Percentiles rank a stretch among this genome's conserved stretches.
phyloP scores from a whole-genome alignment of 192 early-diverging fungal species.

The Backusella tarrabulga region DNA sequence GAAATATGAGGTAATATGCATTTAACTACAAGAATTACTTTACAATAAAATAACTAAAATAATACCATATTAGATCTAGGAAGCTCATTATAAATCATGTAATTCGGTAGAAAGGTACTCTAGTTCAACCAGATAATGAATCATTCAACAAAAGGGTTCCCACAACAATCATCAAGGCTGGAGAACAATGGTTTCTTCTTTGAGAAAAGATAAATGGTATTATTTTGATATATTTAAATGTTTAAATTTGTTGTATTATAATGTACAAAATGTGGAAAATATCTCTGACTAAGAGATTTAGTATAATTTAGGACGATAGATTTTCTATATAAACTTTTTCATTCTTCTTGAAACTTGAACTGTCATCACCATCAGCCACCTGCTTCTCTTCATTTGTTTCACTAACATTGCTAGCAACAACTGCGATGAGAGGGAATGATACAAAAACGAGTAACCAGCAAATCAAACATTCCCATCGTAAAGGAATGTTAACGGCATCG shows the following conservation, averaged over 20 bases:
- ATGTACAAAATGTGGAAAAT: background rate
- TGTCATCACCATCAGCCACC: background rate
- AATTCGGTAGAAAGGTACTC: too few relatives aligned
- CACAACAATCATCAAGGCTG: too few relatives aligned
- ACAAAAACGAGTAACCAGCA: conserved; percentile 55
- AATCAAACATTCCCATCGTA: conserved; percentile 37
- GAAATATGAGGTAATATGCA: too few relatives aligned
- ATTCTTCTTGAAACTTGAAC: too few relatives aligned
- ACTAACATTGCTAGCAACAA: conserved; percentile 46
- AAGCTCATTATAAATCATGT: too few relatives aligned
- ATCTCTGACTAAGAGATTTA: background rate
- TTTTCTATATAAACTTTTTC: conserved; percentile 11
- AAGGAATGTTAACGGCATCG: conserved; percentile 47
- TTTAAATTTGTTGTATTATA: background rate
- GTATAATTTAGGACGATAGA: background rate
- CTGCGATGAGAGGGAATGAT: conserved; percentile 49
- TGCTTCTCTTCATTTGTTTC: conserved; percentile 34
- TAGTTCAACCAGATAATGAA: too few relatives aligned
- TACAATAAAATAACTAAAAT: too few relatives aligned
- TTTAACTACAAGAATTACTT: too few relatives aligned
- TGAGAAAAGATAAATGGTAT: background rate
- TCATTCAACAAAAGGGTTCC: too few relatives aligned
- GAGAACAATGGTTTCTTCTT: too few relatives aligned
- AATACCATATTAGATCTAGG: too few relatives aligned
- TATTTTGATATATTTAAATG: background rate